A percentile compares a stretch with the other conserved stretches of the same genome.
Evolutionary conservation across 495 filamentous ascomycete genomes (phyloP).

Genomic region (Ramalina intermedia): DNA sequence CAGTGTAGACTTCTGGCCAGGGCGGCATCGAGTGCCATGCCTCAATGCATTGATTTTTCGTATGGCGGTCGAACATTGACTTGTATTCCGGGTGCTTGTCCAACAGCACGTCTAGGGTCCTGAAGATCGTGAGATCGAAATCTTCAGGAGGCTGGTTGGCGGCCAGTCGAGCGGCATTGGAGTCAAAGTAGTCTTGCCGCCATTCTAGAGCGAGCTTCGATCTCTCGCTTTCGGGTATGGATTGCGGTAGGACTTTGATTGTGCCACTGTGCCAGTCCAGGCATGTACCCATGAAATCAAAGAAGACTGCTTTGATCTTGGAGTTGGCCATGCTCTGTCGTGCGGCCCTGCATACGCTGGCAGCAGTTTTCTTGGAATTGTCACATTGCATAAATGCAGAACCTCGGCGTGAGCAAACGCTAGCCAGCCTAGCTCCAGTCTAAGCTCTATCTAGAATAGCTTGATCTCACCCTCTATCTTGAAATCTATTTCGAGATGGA

Average conservation of each 20-base stretch:
- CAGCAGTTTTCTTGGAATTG: too few species aligned
- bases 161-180: conserved; percentile 24
- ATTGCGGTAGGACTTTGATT: conserved; percentile 10
- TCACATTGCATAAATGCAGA: too few species aligned
- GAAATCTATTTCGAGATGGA: too few species aligned
- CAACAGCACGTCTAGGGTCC: conserved; percentile 23
- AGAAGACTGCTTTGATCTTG: conserved; percentile 25
- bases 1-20: conserved; percentile 31
- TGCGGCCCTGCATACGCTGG: too few species aligned
- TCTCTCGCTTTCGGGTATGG: conserved; percentile 6
- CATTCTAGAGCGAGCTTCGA: conserved; percentile 29
- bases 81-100: conserved; percentile 15
- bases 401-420: too few species aligned
- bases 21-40: conserved; percentile 32
- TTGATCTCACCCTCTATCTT: too few species aligned
- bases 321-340: conserved; percentile 7
- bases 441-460: too few species aligned
- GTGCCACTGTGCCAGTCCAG: conserved; percentile 28
- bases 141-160: conserved; percentile 27
- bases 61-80: conserved; percentile 13
- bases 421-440: too few species aligned
- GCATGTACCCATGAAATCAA: conserved; percentile 33
- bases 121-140: conserved; percentile 32
- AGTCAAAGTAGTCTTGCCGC: conserved; percentile 32
- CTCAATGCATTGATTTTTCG: conserved; percentile 11